Evolutionary conservation across 176 grass and related monocot genomes (phyloP), one percentile per base, ranked within the genome.

Genomic region (Pharus latifolius): DNA sequence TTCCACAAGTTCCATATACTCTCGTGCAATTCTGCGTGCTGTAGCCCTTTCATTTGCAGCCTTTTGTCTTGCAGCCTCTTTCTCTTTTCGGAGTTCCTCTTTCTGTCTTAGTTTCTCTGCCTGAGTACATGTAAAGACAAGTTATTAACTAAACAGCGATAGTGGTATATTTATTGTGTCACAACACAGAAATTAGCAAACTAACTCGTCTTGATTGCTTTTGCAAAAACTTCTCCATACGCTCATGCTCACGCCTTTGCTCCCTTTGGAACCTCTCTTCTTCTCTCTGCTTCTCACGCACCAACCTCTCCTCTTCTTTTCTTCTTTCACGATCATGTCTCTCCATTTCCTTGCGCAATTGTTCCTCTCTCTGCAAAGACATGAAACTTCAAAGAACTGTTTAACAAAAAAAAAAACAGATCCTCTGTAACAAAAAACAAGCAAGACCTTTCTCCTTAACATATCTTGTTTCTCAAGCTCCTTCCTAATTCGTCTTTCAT

Each of bases 381-480:
- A 81, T 70, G 20, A 65, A 65, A 76, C 65, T 48, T 57, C 26
- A 79, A 74, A 56, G 14, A 41, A 62, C 4, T 75, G 20, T 74
- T 7, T 14, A 55, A 22, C 43, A 19, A 60, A 67, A 89, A 51
- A 35, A 3, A 64, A 34, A 40, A 49, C 24, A n/a, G 7, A 83
- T 49, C 20, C 71, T 49, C 30, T 66, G 5, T 33, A 82, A 82
- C 19, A 70, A 10, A 66, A 47, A 66, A 52, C 26, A 69, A 61
- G 45, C 4, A 24, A 70, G 83, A 88, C 95, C 95, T 94, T 99
- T 91, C 78, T 82, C 70, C 83, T 94, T 70, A 99, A 64, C 11
- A 88, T 83, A 60, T 99, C 95, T 80, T 99, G 95, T 78, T 94
- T 99, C 76, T 99, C 95, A 64, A 99, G 74, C 65, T 99, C 95